phyloP scores from a whole-genome alignment of 2,329 filamentous ascomycete species.

The Colletotrichum aenigma region DNA sequence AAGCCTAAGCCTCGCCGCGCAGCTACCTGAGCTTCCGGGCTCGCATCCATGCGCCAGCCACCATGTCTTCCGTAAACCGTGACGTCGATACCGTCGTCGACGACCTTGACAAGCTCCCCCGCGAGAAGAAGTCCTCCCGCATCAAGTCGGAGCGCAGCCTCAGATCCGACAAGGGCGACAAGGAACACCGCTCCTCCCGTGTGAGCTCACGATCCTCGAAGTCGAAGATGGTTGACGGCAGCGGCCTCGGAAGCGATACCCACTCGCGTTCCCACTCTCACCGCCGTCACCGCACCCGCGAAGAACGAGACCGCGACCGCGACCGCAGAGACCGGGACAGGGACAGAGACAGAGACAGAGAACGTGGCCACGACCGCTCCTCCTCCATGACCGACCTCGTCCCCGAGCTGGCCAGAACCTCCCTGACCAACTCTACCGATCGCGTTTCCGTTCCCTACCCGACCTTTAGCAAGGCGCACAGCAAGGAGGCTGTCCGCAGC shows the following conservation, averaged over 20 bases:
- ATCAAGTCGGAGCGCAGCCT: conserved; percentile 17
- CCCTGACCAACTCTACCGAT: conserved; percentile 37
- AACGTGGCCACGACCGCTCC: conserved; percentile 29
- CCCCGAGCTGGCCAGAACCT: conserved; percentile 46
- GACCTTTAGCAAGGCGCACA: conserved; percentile 86
- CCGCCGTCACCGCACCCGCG: conserved; percentile 21
- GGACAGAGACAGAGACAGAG: conserved; percentile 28
- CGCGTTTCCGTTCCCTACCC: conserved; percentile 73
- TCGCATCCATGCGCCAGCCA: conserved; percentile 21
- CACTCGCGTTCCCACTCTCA: conserved; percentile 16
- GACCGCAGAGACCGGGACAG: conserved; percentile 18
- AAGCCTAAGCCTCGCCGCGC: neutral
- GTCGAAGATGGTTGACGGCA: conserved; percentile 20
- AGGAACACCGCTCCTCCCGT: conserved; percentile 25
- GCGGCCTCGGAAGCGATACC: conserved; percentile 8
- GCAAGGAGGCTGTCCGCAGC: conserved; percentile 81
- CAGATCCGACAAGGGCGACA: conserved; percentile 23
- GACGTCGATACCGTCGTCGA: conserved; percentile 41
- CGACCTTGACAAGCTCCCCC: conserved; percentile 27
- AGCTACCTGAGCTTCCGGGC: conserved; percentile 14
- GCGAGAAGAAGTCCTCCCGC: conserved; percentile 34
- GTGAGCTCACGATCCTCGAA: conserved; percentile 21
- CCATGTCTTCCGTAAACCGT: conserved; percentile 47
- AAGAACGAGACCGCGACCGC: conserved; percentile 26
- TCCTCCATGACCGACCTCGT: conserved; percentile 54